A percentile compares a stretch with the other conserved stretches of the same genome.
Evolutionary conservation across 2,329 filamentous ascomycete genomes (phyloP).

Genomic region (Phoma sp.): DNA sequence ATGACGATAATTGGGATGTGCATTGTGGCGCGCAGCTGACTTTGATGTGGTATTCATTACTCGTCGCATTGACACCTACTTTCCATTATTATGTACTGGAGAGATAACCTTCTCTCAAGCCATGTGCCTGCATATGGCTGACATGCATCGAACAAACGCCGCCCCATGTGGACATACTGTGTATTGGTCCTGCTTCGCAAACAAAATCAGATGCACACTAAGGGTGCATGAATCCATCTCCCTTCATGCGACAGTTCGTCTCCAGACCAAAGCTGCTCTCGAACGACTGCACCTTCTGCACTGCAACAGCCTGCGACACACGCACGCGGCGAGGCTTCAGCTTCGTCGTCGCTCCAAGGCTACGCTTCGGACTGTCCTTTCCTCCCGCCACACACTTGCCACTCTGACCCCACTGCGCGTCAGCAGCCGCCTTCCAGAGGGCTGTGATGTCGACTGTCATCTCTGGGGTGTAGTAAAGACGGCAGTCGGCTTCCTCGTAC

Average conservation of each 20-base stretch:
- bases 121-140: slow-evolving; percentile 7
- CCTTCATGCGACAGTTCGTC: slow-evolving; percentile 36
- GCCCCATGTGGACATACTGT: not conserved
- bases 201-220: slow-evolving; percentile 20
- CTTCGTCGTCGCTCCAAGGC: slow-evolving; percentile 31
- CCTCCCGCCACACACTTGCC: slow-evolving; percentile 40
- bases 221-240: slow-evolving; percentile 46
- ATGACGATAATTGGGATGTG: not conserved
- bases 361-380: slow-evolving; percentile 31
- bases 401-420: slow-evolving; percentile 42
- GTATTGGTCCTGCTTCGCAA: not conserved
- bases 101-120: slow-evolving; percentile 2
- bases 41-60: slow-evolving; percentile 12
- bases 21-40: not conserved
- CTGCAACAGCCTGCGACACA: slow-evolving; percentile 22
- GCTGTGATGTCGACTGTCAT: slow-evolving; percentile 49
- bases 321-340: slow-evolving; percentile 29
- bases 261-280: slow-evolving; percentile 37
- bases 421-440: slow-evolving; percentile 48
- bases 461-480: slow-evolving; percentile 50
- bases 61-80: slow-evolving; percentile 1
- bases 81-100: slow-evolving; percentile 7
- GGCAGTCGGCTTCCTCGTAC: slow-evolving; percentile 50
- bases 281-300: slow-evolving; percentile 33
- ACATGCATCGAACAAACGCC: slow-evolving; percentile 11